Evolutionary conservation across 495 filamentous ascomycete genomes (phyloP), one percentile per base, ranked within the genome.

Genomic region (Apodospora peruviana): DNA sequence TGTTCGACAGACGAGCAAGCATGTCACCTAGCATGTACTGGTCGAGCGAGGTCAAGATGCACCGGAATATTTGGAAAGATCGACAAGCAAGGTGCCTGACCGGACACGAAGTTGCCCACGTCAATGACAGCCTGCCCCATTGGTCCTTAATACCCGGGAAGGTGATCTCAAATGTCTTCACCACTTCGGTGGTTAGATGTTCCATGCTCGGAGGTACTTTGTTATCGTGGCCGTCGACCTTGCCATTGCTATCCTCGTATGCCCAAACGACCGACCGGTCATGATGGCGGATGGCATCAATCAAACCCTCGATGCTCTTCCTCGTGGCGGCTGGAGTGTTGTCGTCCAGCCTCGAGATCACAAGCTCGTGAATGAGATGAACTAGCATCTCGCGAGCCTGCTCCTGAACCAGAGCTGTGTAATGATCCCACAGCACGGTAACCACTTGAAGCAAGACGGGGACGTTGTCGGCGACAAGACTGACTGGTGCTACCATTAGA

Each of bases 321-420:
- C 87, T 88, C n/a, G 77, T 82, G 8, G 81, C 77, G 1, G 64
- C 59, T 0, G 81, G 76, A 5, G 77, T 79, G 45, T 82, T 75
- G 47, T 95, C 87, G 48, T 91, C 88, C 38, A 96, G 79, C 49
- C 85, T 86, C 1, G 94, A 93, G 32, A 96, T 90, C 23, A 98
- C 86, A 14, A 98, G 78, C 61, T 97, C 94, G 59, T 98, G 93
- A 40, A 98, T 95, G 8, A 98, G 77, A 72, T 98, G 93, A 25
- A 98, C 90, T 14, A 97, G 78, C 93, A 98, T 95, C 59, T 98
- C 93, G 38, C 91, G 83, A 35, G 93, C 90, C 64, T 97, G 90
- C 51, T 97, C 93, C 57, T 96, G 93, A 1, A 98, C 91, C 11
- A 96, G 80, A n/a, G 88, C 79, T 2, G 85, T 94, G 57, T 97